A percentile compares a stretch with the other conserved stretches of the same genome.
phyloP scores from a whole-genome alignment of 495 filamentous ascomycete genomes.

The Podospora conica region DNA sequence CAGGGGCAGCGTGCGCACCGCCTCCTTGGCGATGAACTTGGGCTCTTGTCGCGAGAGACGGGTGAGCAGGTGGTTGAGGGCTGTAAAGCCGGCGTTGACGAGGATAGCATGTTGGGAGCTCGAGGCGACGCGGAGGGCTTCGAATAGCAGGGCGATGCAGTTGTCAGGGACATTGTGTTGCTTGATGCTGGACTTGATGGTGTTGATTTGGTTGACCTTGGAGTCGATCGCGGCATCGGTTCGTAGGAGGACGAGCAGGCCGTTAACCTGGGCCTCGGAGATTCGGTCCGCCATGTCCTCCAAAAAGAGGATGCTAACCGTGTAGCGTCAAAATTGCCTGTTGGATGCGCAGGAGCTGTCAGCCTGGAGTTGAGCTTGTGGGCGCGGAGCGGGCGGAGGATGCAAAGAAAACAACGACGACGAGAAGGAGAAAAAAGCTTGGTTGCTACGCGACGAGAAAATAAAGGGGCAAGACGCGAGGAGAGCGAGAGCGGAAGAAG shows the following conservation, averaged over 20 bases:
- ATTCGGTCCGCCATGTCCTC: slow-evolving; percentile 48
- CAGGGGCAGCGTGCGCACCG: slow-evolving; percentile 59
- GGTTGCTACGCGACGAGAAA: slow-evolving; percentile 2
- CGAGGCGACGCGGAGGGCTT: slow-evolving; percentile 62
- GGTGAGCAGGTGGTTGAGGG: slow-evolving; percentile 76
- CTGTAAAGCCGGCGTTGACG: slow-evolving; percentile 71
- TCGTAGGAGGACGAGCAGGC: slow-evolving; percentile 60
- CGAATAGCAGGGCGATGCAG: slow-evolving; percentile 67
- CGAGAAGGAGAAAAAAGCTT: slow-evolving; percentile 1
- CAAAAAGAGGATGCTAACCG: slow-evolving; percentile 15
- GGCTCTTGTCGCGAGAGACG: slow-evolving; percentile 77
- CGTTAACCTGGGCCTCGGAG: slow-evolving; percentile 57
- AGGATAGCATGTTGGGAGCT: slow-evolving; percentile 63
- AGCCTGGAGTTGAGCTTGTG: slow-evolving; percentile 1
- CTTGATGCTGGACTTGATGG: slow-evolving; percentile 80
- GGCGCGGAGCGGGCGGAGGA: slow-evolving; percentile 7
- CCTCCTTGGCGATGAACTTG: slow-evolving; percentile 57
- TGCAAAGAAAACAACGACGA: slow-evolving; percentile 25
- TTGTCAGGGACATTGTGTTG: slow-evolving; percentile 74
- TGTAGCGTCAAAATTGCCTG: slow-evolving; percentile 20
- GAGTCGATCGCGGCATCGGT: slow-evolving; percentile 64
- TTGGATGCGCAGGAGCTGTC: background rate
- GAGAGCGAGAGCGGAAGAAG: background rate
- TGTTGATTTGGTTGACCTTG: slow-evolving; percentile 63
- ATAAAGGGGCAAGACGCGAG: background rate